Evolutionary conservation across 176 grass and related monocot genomes (phyloP).

Genomic region (sorghum (Sorghum bicolor)): Sorghum_bicolor_NCBIv3 NC_012870.2:63254501-63255000

Average conservation of each 20-base stretch:
- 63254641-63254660: background rate
- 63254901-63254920: slow-evolving; percentile 4
- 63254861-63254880: slow-evolving; percentile 90
- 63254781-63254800: background rate
- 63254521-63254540: background rate
- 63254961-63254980: background rate
- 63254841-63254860: slow-evolving; percentile 95
- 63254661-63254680: background rate
- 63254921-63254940: background rate
- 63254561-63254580: background rate
- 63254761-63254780: background rate
- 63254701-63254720: background rate
- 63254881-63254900: slow-evolving; percentile 24
- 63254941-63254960: background rate
- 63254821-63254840: slow-evolving; percentile 94
- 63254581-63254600: background rate
- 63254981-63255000: background rate
- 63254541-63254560: background rate
- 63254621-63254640: background rate
- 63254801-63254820: slow-evolving; percentile 72
- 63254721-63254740: background rate
- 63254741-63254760: background rate
- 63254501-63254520: background rate
- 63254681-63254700: background rate
- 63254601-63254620: background rate